Percentiles rank a stretch among this genome's conserved stretches.
Conservation (phyloP, 176 grass and related monocot genomes). For the Puya raimondii region DNA sequence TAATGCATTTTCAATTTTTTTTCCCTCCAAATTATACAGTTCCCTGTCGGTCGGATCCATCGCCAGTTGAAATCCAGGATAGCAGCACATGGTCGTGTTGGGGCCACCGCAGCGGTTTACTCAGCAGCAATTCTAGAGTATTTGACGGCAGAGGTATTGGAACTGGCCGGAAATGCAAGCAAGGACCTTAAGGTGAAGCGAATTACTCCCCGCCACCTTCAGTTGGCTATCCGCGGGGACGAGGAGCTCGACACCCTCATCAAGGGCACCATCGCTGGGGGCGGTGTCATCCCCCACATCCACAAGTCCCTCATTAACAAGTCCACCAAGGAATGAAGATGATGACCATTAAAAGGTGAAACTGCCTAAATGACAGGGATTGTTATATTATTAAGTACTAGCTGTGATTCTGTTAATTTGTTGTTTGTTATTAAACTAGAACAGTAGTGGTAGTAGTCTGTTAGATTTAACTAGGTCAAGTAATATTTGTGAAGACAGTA, state of each 20-base stretch:
- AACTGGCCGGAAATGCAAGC: conserved; percentile 65
- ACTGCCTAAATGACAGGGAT: neutral
- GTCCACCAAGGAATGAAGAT: neutral
- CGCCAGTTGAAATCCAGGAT: conserved; percentile 59
- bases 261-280: conserved; percentile 64
- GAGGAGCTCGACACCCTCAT: conserved; percentile 75
- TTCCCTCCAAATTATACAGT: conserved; percentile 11
- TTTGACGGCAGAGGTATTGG: conserved; percentile 54
- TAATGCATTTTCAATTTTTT: neutral
- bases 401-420: neutral
- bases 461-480: too few species aligned
- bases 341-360: neutral
- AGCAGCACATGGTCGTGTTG: conserved; percentile 53
- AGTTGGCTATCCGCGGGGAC: conserved; percentile 63
- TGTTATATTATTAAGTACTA: neutral
- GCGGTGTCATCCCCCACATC: conserved; percentile 68
- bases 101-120: conserved; percentile 64
- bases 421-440: too few species aligned
- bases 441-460: too few species aligned
- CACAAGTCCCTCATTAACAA: conserved; percentile 10
- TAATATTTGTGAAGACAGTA: too few species aligned
- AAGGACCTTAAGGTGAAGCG: conserved; percentile 84
- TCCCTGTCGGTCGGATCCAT: conserved; percentile 53
- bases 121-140: conserved; percentile 71
- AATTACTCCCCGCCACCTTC: conserved; percentile 69